Evolutionary conservation across 2,329 filamentous ascomycete genomes (phyloP).

Genomic region (Ustulina deusta): DNA sequence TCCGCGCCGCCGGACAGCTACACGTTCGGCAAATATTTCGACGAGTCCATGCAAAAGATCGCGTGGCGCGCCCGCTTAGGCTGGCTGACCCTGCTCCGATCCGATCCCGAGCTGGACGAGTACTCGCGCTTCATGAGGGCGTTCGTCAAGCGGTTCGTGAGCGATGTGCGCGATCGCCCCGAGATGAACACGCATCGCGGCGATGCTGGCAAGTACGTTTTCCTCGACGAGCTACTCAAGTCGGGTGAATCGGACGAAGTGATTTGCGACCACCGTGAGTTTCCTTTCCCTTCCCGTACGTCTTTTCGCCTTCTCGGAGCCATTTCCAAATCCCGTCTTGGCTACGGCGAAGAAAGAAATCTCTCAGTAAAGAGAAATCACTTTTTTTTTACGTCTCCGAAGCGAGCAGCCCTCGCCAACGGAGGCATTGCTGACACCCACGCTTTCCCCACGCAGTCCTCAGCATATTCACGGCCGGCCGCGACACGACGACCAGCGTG

Average conservation of each 20-base stretch:
- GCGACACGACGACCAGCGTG: constrained; percentile 68
- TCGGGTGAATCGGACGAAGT: constrained; percentile 58
- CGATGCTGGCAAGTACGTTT: constrained; percentile 62
- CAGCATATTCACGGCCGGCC: constrained; percentile 67
- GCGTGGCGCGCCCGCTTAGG: constrained; percentile 57
- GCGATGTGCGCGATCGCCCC: constrained; percentile 53
- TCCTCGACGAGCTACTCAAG: constrained; percentile 67
- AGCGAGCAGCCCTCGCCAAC: neutral
- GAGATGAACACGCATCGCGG: constrained; percentile 52
- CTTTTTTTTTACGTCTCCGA: neutral
- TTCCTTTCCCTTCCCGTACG: neutral
- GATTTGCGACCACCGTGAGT: constrained; percentile 59
- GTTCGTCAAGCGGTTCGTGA: constrained; percentile 58
- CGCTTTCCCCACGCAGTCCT: constrained; percentile 49
- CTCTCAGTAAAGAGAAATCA: neutral
- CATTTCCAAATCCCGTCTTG: neutral
- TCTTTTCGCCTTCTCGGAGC: neutral
- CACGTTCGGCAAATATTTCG: constrained; percentile 63
- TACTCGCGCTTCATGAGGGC: constrained; percentile 56
- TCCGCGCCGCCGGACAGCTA: constrained; percentile 53
- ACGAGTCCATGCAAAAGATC: constrained; percentile 58
- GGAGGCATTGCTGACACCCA: neutral
- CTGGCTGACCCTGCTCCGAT: constrained; percentile 52
- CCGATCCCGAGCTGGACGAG: constrained; percentile 54
- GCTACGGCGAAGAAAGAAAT: neutral